Base-by-base conservation (phyloP, 2,329 filamentous ascomycete genomes). In the Aspergillus awamori region DNA sequence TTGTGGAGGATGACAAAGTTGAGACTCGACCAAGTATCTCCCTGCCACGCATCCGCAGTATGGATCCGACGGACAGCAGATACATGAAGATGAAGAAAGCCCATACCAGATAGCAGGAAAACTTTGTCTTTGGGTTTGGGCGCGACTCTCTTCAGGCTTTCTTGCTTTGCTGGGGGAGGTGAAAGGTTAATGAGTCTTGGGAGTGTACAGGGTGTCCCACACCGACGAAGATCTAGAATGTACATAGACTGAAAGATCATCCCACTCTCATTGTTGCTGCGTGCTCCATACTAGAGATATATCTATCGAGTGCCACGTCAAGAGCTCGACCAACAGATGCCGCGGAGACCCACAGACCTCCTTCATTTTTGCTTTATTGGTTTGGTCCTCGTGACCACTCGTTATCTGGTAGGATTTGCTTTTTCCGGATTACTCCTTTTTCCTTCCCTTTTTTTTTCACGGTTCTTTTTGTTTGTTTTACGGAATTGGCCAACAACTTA, bases 1-100 rank as follows among this genome's bases (percentile, higher is more conserved):
- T 67, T 22, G 48, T 65, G 6, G 61, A 63, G 13, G 65, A 66
- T 45, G 59, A 67, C 26, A 24, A 20, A 38, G 54, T 56, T 15
- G 43, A 52, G 4, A n/a, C 38, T 22, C 48, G 43, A n/a, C 41
- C 38, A 49, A n/a, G 39, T 55, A 20, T 33, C 8, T 33, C 47
- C 20, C 51, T 43, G 47, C 22, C 8, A 45, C 49, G 22, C 10
- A 59, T 24, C 56, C 22, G 17, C 52, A 57, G n/a, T 57, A 57
- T 51, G 53, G 57, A 62, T 57, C 17, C 58, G 30, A 56, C 52
- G 51, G 45, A 45, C 45, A 17, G 58, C 54, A 15, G 39, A 20
- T 30, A 52, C 20, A 33, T 61, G 28, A 53, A 39, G 11, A 24
- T 60, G 22, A 52, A 53, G 30, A 39, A 59, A 43, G 58, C 58